Base-by-base conservation (phyloP, 768 basidiomycete genomes). In the Nidularia sp. region DNA sequence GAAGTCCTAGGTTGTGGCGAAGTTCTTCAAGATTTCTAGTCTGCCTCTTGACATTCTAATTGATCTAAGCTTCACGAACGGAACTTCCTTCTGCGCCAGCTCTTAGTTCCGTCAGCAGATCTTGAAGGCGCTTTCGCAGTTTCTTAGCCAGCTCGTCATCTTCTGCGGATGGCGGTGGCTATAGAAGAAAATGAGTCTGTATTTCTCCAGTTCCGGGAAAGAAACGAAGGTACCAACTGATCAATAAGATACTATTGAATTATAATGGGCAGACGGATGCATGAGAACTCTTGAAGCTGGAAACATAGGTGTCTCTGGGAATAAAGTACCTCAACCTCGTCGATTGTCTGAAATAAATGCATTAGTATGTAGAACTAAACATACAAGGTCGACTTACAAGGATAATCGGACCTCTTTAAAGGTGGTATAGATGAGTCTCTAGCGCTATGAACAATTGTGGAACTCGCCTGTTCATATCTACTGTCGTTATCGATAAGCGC, bases 121-220 rank as follows among this genome's bases (percentile, higher is more conserved):
- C 71, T 51, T 68, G 60, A 5, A 74, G 57, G 22, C 71, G 65
- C 49, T 54, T 65, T 25, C 73, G 60, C 2, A 73, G 60, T 25
- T 70, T 71, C 58, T 70, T 70, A 31, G 67, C 60, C 9, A 73
- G 49, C 32, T 70, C 70, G 51, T 73, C 69, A 47, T 73, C 71
- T 34, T 72, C 69, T 7, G 57, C 42, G 31, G 66, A 68, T 5
- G 71, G 71, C 2, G 71, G 70, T 9, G 70, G 70, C 73, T 73
- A 48, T 48, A 2, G 7, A 22, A 36, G 4, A 45, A 53, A 22
- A 36, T 36, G n/a, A 1, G 6, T 18, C 9, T 34, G 34, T 13
- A 10, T 12, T 7, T 8, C 18, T 33, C 5, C 15, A 0, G 18
- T 1, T 4, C 12, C 12, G 15, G 15, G 5, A 41, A 5, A 41